Conservation (phyloP, 495 filamentous ascomycete genomes). For the Neurospora tetraspora region DNA sequence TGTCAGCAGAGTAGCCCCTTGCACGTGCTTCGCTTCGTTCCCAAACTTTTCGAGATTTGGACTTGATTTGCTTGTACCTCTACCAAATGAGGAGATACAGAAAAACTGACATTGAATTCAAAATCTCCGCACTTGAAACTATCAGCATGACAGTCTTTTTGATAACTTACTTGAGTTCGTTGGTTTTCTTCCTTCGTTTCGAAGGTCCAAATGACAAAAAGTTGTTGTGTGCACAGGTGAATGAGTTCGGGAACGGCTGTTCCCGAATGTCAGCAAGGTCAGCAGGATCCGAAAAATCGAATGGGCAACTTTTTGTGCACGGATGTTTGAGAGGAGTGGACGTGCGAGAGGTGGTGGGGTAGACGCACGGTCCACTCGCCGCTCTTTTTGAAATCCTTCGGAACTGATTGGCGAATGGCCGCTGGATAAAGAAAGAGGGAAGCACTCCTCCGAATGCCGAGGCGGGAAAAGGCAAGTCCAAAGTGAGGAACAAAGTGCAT, state of each 20-base stretch:
- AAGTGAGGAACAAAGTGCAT: neutral
- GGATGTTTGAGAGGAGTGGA: neutral
- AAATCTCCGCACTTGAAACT: no score
- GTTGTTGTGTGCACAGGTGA: no score
- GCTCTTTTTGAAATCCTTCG: slow-evolving; percentile 1
- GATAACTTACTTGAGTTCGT: no score
- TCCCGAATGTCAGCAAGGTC: neutral
- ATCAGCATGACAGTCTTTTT: no score
- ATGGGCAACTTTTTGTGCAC: neutral
- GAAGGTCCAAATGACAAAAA: no score
- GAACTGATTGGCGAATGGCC: slow-evolving; percentile 5
- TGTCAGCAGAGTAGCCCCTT: neutral
- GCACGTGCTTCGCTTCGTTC: neutral
- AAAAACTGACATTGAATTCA: no score
- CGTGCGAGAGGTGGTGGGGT: neutral
- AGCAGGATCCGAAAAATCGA: neutral
- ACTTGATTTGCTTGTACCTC: no score
- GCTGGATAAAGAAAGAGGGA: neutral
- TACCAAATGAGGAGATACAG: no score
- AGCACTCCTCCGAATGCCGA: slow-evolving; percentile 2
- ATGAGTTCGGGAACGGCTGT: neutral
- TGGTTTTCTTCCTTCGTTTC: no score
- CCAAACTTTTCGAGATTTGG: no score
- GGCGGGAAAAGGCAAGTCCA: neutral
- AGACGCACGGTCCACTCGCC: neutral